Evolutionary conservation across 441 rosid species (phyloP).

Genomic region (Euphorbia celastroides): DNA sequence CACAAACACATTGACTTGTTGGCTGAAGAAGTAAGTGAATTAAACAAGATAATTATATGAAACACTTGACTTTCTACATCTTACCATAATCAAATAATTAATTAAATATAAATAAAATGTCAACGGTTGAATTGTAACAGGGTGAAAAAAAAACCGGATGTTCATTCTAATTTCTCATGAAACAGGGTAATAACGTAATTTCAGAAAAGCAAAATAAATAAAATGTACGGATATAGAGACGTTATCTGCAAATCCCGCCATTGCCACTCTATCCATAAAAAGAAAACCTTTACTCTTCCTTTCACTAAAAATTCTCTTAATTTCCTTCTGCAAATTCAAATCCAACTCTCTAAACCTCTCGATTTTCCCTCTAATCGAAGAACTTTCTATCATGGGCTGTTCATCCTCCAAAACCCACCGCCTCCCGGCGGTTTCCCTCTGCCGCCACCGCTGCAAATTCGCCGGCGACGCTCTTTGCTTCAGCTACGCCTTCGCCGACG

Average conservation of each 20-base stretch:
- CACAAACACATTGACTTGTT: too few species aligned
- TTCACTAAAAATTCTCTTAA: conserved; percentile 11
- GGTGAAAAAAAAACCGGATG: too few species aligned
- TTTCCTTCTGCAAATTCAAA: conserved; percentile 2
- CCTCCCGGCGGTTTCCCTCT: conserved; percentile 76
- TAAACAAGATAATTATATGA: too few species aligned
- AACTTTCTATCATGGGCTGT: conserved; percentile 56
- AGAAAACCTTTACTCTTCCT: background rate
- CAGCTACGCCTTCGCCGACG: conserved; percentile 61
- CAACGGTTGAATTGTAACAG: too few species aligned
- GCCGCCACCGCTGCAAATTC: conserved; percentile 64
- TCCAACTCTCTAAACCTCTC: background rate
- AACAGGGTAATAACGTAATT: background rate
- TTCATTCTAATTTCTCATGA: too few species aligned
- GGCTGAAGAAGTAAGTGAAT: too few species aligned
- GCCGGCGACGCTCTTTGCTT: conserved; percentile 63
- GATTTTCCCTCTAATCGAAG: background rate
- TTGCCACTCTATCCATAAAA: background rate
- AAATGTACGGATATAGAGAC: conserved; percentile 13
- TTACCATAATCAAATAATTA: too few species aligned
- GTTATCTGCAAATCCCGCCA: conserved; percentile 23
- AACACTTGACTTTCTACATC: too few species aligned
- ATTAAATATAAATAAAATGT: too few species aligned
- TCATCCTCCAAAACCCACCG: conserved; percentile 74
- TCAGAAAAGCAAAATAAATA: background rate